A percentile compares a stretch with the other conserved stretches of the same genome.
Conservation (phyloP, 2,329 filamentous ascomycete genomes). For the Arthrobotrys entomopaga region DNA sequence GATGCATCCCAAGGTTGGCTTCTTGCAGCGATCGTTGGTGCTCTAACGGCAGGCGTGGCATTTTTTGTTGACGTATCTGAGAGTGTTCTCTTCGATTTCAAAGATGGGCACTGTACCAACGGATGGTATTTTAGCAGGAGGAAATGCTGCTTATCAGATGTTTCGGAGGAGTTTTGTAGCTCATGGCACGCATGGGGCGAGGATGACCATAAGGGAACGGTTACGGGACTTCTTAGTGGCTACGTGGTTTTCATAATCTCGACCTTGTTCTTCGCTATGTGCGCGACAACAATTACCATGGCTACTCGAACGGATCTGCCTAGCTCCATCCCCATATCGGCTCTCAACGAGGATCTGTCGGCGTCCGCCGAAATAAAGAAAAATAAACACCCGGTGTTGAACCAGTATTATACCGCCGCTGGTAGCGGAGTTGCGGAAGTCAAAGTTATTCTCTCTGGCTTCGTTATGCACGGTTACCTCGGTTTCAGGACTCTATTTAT, state of each 20-base stretch:
- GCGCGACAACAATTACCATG: conserved; percentile 82
- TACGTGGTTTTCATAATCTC: conserved; percentile 79
- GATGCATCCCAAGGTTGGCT: conserved; percentile 96
- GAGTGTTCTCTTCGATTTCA: conserved; percentile 85
- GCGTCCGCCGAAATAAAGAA: conserved; percentile 59
- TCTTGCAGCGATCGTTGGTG: conserved; percentile 86
- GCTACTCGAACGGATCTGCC: conserved; percentile 94
- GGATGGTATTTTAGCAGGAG: conserved; percentile 80
- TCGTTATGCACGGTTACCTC: conserved; percentile 94
- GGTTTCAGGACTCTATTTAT: conserved; percentile 85
- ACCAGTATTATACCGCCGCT: conserved; percentile 85
- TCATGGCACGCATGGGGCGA: conserved; percentile 50
- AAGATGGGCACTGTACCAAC: conserved; percentile 81
- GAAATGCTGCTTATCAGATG: conserved; percentile 70
- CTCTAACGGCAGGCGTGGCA: conserved; percentile 83
- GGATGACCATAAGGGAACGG: conserved; percentile 60
- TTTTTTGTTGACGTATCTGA: conserved; percentile 92
- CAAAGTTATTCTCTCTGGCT: conserved; percentile 96
- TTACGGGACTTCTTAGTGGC: conserved; percentile 70
- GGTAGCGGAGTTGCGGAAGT: conserved; percentile 97
- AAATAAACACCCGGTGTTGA: conserved; percentile 15
- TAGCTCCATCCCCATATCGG: conserved; percentile 84
- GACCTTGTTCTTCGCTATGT: conserved; percentile 75
- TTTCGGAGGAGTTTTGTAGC: conserved; percentile 52
- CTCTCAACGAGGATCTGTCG: conserved; percentile 89